Conservation (phyloP, 352 stramenopile species). For the Pythium sukuiense region DNA sequence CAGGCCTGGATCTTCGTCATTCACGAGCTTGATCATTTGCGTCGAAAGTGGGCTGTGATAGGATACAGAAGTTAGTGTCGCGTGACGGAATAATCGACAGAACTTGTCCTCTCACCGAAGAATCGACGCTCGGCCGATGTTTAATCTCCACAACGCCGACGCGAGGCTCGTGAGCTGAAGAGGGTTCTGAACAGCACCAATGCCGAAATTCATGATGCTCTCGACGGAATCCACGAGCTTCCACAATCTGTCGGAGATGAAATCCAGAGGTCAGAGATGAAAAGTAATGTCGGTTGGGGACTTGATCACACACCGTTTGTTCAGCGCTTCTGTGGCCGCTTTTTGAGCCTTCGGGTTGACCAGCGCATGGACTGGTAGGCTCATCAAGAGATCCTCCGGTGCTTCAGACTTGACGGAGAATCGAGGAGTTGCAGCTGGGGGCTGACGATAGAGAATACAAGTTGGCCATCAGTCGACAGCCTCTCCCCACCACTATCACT, state of each 20-base stretch:
- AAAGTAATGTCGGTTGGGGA: no score
- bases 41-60: constrained; percentile 17
- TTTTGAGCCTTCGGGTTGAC: constrained; percentile 33
- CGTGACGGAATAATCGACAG: background rate
- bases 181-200: constrained; percentile 47
- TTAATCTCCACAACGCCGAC: constrained; percentile 49
- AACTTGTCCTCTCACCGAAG: constrained; percentile 41
- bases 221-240: constrained; percentile 66
- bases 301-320: constrained; percentile 37
- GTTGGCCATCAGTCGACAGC: background rate
- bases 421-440: background rate
- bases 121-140: constrained; percentile 55
- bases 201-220: constrained; percentile 67
- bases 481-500: background rate
- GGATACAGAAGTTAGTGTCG: background rate
- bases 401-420: constrained; percentile 51
- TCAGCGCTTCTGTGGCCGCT: constrained; percentile 16
- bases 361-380: constrained; percentile 44
- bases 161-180: constrained; percentile 43
- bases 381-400: constrained; percentile 63
- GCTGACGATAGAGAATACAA: background rate
- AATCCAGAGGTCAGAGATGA: background rate
- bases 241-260: constrained; percentile 45
- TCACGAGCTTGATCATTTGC: constrained; percentile 39
- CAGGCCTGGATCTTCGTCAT: constrained; percentile 36